phyloP scores from a whole-genome alignment of 208 protist species.

The Leptomonas seymouri region DNA sequence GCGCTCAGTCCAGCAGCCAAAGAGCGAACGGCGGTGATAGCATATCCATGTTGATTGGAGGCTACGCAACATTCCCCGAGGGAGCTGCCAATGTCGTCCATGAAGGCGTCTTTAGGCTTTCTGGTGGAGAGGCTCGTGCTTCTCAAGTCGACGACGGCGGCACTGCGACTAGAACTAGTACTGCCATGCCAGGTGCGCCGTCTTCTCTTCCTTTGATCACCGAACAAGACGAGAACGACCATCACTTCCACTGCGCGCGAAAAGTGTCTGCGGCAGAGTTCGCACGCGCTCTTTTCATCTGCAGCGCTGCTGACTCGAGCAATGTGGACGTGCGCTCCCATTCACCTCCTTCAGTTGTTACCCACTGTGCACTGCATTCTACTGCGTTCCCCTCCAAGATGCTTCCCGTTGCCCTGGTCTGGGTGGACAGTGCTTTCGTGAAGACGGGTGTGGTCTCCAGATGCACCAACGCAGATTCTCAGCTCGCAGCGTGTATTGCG shows the following conservation, averaged over 20 bases:
- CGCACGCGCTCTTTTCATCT: neutral
- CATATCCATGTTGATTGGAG: constrained; percentile 11
- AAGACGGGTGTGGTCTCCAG: neutral
- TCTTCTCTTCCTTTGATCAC: no score
- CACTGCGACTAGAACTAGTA: neutral
- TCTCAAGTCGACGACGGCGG: neutral
- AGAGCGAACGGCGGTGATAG: neutral
- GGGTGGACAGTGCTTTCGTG: neutral
- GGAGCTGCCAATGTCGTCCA: neutral
- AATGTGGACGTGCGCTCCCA: constrained; percentile 20
- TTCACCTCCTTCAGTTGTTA: neutral
- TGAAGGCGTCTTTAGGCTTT: constrained; percentile 18
- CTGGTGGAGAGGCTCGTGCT: no score
- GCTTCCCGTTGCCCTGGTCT: constrained; percentile 19
- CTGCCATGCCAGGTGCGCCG: neutral
- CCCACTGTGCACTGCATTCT: neutral
- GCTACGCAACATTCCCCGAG: neutral
- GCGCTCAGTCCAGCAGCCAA: neutral
- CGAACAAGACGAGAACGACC: no score
- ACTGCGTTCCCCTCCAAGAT: neutral
- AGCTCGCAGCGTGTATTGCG: neutral
- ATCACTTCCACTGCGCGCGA: neutral
- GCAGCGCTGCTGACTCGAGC: constrained; percentile 11
- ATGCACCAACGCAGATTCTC: neutral
- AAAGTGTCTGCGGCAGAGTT: constrained; percentile 6